Conservation (phyloP, 768 basidiomycete species). For the Daedaleopsis nitida region DNA sequence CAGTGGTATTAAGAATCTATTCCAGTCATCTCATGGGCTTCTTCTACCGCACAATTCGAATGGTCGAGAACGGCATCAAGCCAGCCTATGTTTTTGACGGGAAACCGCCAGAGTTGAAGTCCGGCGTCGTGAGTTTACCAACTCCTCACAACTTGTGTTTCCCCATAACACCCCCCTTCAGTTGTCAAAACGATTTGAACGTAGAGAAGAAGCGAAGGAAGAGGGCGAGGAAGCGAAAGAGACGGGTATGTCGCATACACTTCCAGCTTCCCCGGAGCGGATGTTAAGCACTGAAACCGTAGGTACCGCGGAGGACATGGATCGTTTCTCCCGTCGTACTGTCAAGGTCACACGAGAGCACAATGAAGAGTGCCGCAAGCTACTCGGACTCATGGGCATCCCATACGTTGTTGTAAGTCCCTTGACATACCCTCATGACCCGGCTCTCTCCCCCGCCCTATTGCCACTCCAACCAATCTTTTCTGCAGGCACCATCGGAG, state of each 20-base stretch:
- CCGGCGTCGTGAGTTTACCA: constrained; percentile 78
- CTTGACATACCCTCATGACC: not conserved
- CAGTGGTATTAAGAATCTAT: not conserved
- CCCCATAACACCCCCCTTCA: constrained; percentile 32
- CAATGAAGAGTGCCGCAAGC: constrained; percentile 89
- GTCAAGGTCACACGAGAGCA: constrained; percentile 96
- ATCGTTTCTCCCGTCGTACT: constrained; percentile 84
- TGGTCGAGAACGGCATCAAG: constrained; percentile 98
- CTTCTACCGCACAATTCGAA: constrained; percentile 96
- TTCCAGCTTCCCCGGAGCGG: not conserved
- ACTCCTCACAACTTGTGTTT: too few relatives aligned
- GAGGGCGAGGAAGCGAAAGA: constrained; percentile 97
- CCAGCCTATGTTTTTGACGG: constrained; percentile 98
- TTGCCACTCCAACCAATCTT: not conserved
- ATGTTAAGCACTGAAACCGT: not conserved
- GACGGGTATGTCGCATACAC: constrained; percentile 49
- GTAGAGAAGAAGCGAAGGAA: constrained; percentile 89
- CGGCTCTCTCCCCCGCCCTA: not conserved
- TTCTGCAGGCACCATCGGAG: constrained; percentile 89
- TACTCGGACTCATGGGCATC: constrained; percentile 95
- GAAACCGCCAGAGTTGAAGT: constrained; percentile 96
- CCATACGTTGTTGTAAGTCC: constrained; percentile 84
- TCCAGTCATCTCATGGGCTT: constrained; percentile 94
- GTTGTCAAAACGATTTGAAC: constrained; percentile 96
- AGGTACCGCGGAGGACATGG: constrained; percentile 91